Conservation (phyloP, 768 basidiomycete species). For the Suillus weaverae region DNA sequence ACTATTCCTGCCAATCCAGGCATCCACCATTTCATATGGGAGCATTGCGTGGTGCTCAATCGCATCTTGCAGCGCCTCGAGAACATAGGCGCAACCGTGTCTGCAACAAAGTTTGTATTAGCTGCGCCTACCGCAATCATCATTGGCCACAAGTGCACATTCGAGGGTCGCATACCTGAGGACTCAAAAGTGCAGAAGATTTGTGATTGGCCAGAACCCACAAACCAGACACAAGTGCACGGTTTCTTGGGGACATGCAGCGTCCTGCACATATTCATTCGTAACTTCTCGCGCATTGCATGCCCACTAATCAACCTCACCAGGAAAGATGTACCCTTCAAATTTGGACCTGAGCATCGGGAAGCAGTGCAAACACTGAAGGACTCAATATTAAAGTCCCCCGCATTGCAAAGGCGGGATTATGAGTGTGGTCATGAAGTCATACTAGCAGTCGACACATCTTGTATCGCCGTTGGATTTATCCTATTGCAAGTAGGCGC, state of each 20-base stretch:
- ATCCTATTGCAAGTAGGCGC: slow-evolving; percentile 27
- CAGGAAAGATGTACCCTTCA: slow-evolving; percentile 27
- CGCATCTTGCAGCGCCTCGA: slow-evolving; percentile 38
- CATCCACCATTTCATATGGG: slow-evolving; percentile 40
- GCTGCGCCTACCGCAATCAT: too few species aligned
- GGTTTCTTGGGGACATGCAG: slow-evolving; percentile 33
- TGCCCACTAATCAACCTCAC: slow-evolving; percentile 28
- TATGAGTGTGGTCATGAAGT: too few species aligned
- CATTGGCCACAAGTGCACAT: slow-evolving; percentile 40
- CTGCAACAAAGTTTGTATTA: slow-evolving; percentile 35
- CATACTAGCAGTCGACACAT: too few species aligned
- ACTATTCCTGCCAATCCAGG: slow-evolving; percentile 37
- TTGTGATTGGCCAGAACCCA: slow-evolving; percentile 25
- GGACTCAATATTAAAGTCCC: too few species aligned
- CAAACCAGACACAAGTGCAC: slow-evolving; percentile 12
- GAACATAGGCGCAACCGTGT: slow-evolving; percentile 38
- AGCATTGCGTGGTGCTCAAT: slow-evolving; percentile 38
- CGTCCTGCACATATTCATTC: slow-evolving; percentile 29
- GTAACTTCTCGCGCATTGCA: slow-evolving; percentile 21
- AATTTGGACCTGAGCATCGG: slow-evolving; percentile 12
- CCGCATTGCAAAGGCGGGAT: too few species aligned
- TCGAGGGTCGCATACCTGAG: slow-evolving; percentile 34
- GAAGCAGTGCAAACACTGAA: too few species aligned
- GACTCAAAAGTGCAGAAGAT: slow-evolving; percentile 28
- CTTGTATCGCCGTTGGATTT: too few species aligned